A percentile compares a stretch with the other conserved stretches of the same genome.
Evolutionary conservation across 2,329 filamentous ascomycete genomes (phyloP).

Genomic region (Aspergillus pseudoterreus): DNA sequence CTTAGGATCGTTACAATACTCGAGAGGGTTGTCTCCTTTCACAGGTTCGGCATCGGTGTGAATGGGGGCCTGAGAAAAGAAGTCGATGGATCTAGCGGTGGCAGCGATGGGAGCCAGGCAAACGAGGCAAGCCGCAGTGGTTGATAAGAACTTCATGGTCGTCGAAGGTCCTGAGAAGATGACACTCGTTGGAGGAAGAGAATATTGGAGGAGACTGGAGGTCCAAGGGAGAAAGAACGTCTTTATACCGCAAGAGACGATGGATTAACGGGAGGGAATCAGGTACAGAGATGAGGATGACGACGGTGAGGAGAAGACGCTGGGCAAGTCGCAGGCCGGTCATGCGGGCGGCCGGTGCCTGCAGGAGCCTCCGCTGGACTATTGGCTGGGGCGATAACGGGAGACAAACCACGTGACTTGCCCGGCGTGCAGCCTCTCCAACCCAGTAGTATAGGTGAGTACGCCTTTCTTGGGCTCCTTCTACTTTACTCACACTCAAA

Average conservation of each 20-base stretch:
- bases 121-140: slow-evolving; percentile 36
- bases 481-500: neutral
- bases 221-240: neutral
- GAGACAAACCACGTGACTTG: neutral
- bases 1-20: slow-evolving; percentile 68
- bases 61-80: slow-evolving; percentile 52
- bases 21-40: slow-evolving; percentile 79
- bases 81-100: slow-evolving; percentile 40
- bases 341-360: neutral
- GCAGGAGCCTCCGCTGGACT: neutral
- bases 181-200: neutral
- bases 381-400: neutral
- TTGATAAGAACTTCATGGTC: slow-evolving; percentile 42
- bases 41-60: slow-evolving; percentile 58
- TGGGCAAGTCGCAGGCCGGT: neutral
- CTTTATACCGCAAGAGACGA: neutral
- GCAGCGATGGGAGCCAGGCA: slow-evolving; percentile 45
- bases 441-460: too few species aligned
- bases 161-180: neutral
- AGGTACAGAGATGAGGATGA: neutral
- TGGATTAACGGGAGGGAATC: neutral
- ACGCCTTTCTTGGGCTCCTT: too few species aligned
- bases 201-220: neutral
- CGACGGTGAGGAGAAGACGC: neutral
- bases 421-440: neutral